These are phyloP conservation scores for Schrenkiella parvula DNA, from an alignment of 345 rosid species.

Conservation along the genomic window DNA sequence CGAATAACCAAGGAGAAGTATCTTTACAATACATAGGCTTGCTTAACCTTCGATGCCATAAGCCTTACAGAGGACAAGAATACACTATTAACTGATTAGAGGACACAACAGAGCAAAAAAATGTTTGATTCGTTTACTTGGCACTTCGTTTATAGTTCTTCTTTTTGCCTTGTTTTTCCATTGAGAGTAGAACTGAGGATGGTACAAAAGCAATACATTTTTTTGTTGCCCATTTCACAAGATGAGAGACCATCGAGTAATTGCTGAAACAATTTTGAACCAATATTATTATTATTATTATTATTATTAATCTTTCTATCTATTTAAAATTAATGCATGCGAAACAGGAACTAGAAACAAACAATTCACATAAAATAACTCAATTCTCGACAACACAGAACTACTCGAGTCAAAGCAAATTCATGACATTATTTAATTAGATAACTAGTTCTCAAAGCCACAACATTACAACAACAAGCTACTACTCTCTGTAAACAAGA, in stretches of 20 bases:
- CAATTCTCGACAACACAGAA: background rate
- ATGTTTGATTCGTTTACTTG: background rate
- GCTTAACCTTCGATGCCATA: conserved; percentile 8
- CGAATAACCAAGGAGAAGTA: conserved; percentile 32
- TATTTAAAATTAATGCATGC: background rate
- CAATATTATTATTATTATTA: background rate
- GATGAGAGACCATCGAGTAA: background rate
- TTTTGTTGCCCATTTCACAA: background rate
- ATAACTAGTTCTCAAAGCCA: background rate
- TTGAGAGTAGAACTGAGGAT: conserved; percentile 5
- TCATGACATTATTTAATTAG: conserved; percentile 14
- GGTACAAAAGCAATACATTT: background rate
- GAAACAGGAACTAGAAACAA: background rate
- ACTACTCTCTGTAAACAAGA: background rate
- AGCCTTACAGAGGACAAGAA: conserved; percentile 8
- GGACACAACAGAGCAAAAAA: background rate
- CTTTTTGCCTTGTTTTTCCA: background rate
- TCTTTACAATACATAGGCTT: conserved; percentile 7
- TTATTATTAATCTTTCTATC: background rate
- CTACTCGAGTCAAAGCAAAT: background rate
- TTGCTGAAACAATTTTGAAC: background rate
- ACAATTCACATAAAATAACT: background rate
- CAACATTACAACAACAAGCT: conserved; percentile 15
- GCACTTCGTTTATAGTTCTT: background rate
- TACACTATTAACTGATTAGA: conserved; percentile 21